These are phyloP conservation scores for Byssoonygena ceratinophila DNA, from an alignment of 2,329 filamentous ascomycete species.

Conservation along the genomic window DNA sequence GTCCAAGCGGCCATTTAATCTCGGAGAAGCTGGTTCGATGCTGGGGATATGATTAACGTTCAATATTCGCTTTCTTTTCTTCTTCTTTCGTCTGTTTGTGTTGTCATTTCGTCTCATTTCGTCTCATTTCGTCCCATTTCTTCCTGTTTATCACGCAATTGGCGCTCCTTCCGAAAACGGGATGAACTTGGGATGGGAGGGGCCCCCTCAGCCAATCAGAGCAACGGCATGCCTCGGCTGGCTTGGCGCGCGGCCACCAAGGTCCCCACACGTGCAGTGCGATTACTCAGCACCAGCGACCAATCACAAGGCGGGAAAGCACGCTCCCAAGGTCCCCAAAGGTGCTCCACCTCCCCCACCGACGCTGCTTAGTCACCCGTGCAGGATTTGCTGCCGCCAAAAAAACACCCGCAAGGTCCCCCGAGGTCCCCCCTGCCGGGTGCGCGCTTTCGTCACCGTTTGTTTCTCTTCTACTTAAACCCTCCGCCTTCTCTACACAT, in stretches of 20 bases:
- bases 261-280: conserved; percentile 14
- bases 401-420: not conserved
- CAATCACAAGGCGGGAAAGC: conserved; percentile 18
- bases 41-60: conserved; percentile 2
- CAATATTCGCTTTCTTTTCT: not conserved
- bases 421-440: not conserved
- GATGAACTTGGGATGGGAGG: not conserved
- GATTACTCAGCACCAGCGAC: not conserved
- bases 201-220: not conserved
- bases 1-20: not conserved
- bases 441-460: not conserved
- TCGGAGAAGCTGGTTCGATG: conserved; percentile 13
- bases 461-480: not conserved
- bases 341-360: no score
- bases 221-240: not conserved
- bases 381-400: not conserved
- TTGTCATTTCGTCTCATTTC: no score
- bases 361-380: not conserved
- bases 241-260: conserved; percentile 5
- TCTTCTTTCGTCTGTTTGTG: not conserved
- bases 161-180: not conserved
- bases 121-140: no score
- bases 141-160: not conserved
- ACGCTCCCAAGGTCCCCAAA: conserved; percentile 28
- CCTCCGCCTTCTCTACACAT: not conserved